Evolutionary conservation across 345 rosid species (phyloP), one percentile per base, ranked within the genome.

Genomic region (Lenwebbia sp.): DNA sequence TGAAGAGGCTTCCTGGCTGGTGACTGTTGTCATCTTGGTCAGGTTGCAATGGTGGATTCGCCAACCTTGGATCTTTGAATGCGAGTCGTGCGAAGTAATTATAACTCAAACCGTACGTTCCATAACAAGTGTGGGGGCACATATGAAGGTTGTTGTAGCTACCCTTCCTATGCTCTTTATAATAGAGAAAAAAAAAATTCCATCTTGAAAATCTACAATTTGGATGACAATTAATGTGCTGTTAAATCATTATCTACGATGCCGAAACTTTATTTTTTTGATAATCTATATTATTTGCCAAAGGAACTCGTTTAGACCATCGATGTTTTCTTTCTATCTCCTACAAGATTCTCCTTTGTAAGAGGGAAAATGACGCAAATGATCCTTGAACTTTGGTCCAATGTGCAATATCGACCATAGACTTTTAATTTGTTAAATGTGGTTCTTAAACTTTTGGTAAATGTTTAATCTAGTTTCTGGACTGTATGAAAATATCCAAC

Each of bases 51-150:
- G 26, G 23, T 1, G 13, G 21, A 25, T 6, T 70, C 0, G 2
- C 7, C 2, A 37, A 22, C 10, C 23, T 21, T 4, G 10, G 10
- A 54, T 7, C 23, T 54, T 19, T 3, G 9, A 54, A 54, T 70
- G 0, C 0, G 0, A 1, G 6, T 17, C 1, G 5, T 65, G 25
- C 23, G 0, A 0, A 33, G 15, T 15, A 30, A 3, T 28, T 62
- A 28, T 30, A 7, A 14, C 21, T 62, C 3, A 0, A 62, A 62
- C 15, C 40, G 9, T 0, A 15, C 13, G 12, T 58, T n/a, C 13
- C 3, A 3, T n/a, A 13, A 15, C 33, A 13, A n/a, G 2, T 0
- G 13, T 0, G 13, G 4, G 4, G 9, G 28, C 0, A 0, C 4
- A 3, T 58, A 58, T n/a, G 28, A 0, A 58, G 14, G 37, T 58